Conservation (phyloP, 2,329 filamentous ascomycete genomes). For the Raffaelea ambrosiae region DNA sequence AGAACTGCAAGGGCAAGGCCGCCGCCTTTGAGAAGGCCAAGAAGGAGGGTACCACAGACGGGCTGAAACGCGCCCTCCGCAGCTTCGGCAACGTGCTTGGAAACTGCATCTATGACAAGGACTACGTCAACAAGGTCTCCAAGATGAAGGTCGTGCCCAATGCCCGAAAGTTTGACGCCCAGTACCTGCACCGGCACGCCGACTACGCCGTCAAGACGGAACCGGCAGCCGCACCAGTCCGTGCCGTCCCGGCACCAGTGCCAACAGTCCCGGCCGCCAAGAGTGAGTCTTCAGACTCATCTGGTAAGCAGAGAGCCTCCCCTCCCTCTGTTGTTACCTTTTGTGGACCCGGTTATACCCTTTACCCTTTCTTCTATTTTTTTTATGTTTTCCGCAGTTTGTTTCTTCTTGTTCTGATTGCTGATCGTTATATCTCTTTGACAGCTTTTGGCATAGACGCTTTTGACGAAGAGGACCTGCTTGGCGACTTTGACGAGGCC, state of each 20-base stretch:
- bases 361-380: too few relatives aligned
- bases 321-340: too few relatives aligned
- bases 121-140: constrained; percentile 81
- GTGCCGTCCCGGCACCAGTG: not conserved
- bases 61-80: constrained; percentile 76
- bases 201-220: constrained; percentile 60
- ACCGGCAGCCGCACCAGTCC: not conserved
- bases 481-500: constrained; percentile 63
- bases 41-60: constrained; percentile 95
- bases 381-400: too few relatives aligned
- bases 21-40: constrained; percentile 97
- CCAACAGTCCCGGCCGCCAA: not conserved
- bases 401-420: too few relatives aligned
- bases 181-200: constrained; percentile 72
- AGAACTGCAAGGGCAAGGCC: constrained; percentile 92
- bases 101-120: constrained; percentile 98
- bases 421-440: too few relatives aligned
- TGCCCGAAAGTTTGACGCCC: constrained; percentile 58
- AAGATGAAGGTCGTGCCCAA: constrained; percentile 71
- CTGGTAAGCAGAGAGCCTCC: constrained; percentile 2
- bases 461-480: constrained; percentile 35
- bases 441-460: constrained; percentile 4
- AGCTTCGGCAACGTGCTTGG: constrained; percentile 94
- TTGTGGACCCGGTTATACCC: too few relatives aligned
- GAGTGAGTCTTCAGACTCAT: not conserved